A percentile compares a stretch with the other conserved stretches of the same genome.
These are phyloP conservation scores for Solanum microdontum DNA, from an alignment of 257 asterid genomes.

Conservation along the genomic window DNA sequence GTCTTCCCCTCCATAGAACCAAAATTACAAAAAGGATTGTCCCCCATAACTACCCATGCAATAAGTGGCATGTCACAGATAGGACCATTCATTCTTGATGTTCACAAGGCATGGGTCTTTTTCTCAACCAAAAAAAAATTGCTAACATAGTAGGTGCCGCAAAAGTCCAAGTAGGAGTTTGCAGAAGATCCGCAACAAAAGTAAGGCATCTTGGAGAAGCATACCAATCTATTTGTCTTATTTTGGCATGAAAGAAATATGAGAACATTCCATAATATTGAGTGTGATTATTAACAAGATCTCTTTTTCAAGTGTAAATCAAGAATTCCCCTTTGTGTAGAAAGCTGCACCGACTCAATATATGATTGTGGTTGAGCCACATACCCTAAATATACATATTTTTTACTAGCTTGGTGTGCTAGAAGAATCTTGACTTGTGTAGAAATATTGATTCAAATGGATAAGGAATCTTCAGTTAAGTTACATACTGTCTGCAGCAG, in stretches of 20 bases:
- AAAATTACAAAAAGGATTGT: not conserved
- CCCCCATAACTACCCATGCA: not conserved
- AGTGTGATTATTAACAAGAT: not conserved
- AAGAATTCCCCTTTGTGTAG: not conserved
- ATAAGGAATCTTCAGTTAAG: not conserved
- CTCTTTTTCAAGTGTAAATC: not conserved
- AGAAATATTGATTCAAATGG: not conserved
- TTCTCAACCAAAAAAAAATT: not conserved
- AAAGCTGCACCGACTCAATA: not conserved
- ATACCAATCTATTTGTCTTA: not conserved
- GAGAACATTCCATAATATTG: not conserved
- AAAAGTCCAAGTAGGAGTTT: not conserved
- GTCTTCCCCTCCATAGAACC: not conserved
- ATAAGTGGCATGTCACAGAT: not conserved
- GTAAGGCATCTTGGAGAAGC: not conserved
- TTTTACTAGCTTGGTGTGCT: not conserved
- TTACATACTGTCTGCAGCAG: constrained; percentile 51
- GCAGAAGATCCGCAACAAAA: not conserved
- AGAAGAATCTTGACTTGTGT: not conserved
- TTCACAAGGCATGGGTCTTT: not conserved
- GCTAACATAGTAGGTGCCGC: not conserved
- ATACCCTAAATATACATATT: not conserved
- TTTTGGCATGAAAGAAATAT: not conserved
- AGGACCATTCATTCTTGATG: not conserved
- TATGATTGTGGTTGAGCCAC: not conserved